Evolutionary conservation across 2,329 filamentous ascomycete species (phyloP), one percentile per base, ranked within the genome.

Genomic region (Aureobasidium lini): DNA sequence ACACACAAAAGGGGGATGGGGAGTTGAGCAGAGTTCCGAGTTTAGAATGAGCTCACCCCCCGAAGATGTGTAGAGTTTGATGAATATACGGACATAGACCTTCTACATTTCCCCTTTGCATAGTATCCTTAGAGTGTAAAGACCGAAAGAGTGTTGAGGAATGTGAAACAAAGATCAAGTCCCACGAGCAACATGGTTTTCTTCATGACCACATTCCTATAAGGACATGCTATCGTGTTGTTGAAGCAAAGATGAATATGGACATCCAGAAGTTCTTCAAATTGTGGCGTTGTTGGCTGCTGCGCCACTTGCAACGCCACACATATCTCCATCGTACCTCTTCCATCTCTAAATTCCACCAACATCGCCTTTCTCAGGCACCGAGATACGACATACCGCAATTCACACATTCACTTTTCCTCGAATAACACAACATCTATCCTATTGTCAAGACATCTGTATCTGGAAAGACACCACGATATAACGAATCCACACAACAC

Each of bases 31-130:
- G 6, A 11, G 37, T 31, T 49, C 37, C 32, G 31, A 46, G n/a
- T 36, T 10, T 13, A 36, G 16, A n/a, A 13, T 36, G 44, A 32
- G 44, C 44, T 34, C 13, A 13, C 6, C 7, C 29, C 23, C 42
- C 5, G 16, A 16, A 42, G 28, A 36, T 37, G 34, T 36, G 23
- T 36, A 40, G 49, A 37, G 23, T 53, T 31, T 53, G 49, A 40
- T 53, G 37, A 31, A 40, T 53, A 53, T 36, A 50, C 32, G 47
- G 47, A 50, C 34, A 50, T 50, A 39, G 32, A 50, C 18, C 47
- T 39, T 48, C 46, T 48, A 48, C 23, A 23, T 48, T 34, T 11
- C 46, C 31, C 15, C 13, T 46, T 34, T 11, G 2, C 15, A 16
- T 16, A 3, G 9, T 9, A 37, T 15, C 34, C 2, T 15, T 10